Conservation (phyloP, 257 asterid species). For the Sherardia arvensis region DNA sequence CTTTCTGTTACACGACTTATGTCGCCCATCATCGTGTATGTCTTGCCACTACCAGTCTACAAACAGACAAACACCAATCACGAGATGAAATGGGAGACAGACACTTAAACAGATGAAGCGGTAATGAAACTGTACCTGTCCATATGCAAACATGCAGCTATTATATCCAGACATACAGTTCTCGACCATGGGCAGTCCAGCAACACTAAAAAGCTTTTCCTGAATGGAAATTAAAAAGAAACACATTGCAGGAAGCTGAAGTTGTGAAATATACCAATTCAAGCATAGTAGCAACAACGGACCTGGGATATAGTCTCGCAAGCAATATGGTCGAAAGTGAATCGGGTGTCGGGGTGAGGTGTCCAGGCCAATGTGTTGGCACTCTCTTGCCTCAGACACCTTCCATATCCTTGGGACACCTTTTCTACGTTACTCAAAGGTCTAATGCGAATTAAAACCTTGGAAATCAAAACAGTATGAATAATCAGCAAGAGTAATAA, state of each 20-base stretch:
- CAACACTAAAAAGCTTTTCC: constrained; percentile 70
- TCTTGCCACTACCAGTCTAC: constrained; percentile 92
- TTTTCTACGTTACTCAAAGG: constrained; percentile 54
- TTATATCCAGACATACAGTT: constrained; percentile 91
- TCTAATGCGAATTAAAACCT: constrained; percentile 78
- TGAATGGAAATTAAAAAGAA: constrained; percentile 12
- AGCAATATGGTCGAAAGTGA: constrained; percentile 79
- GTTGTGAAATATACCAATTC: too few relatives aligned
- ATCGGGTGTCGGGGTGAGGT: constrained; percentile 72
- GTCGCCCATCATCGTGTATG: constrained; percentile 90
- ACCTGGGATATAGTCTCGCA: constrained; percentile 82
- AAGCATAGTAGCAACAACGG: constrained; percentile 6
- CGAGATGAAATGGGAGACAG: not conserved
- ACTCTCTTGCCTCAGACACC: constrained; percentile 73
- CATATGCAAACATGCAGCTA: constrained; percentile 94
- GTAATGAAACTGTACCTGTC: constrained; percentile 40
- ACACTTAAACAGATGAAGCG: constrained; percentile 1
- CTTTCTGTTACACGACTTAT: constrained; percentile 41
- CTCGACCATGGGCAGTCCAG: constrained; percentile 87
- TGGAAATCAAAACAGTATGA: not conserved
- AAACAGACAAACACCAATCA: constrained; percentile 3
- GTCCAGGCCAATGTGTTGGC: constrained; percentile 54
- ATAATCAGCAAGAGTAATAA: not conserved
- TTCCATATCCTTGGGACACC: constrained; percentile 57
- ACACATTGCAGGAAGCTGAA: too few relatives aligned